Conservation (phyloP, 2,329 filamentous ascomycete genomes). For the Ceratocystiopsis brevicomis region DNA sequence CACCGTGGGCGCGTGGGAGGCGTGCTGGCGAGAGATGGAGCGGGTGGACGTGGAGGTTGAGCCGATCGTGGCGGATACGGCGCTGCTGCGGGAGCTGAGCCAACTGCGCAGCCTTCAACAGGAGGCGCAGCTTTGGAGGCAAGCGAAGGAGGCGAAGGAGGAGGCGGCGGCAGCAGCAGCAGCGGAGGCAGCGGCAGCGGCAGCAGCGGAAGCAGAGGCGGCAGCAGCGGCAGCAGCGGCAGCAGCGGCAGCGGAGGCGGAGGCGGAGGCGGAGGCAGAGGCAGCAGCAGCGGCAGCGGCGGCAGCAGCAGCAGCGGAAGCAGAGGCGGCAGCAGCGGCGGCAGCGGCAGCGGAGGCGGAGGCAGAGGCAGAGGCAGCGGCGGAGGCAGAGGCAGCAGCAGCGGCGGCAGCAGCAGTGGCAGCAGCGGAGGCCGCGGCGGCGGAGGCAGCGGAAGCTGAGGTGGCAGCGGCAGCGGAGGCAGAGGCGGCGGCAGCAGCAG, state of each 20-base stretch:
- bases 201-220: conserved; percentile 16
- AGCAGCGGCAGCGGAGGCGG: conserved; percentile 10
- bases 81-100: conserved; percentile 37
- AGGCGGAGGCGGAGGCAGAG: too few relatives aligned
- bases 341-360: conserved; percentile 15
- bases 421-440: not conserved
- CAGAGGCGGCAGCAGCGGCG: conserved; percentile 8
- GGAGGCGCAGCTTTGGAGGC: conserved; percentile 12
- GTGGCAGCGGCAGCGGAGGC: conserved; percentile 16
- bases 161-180: conserved; percentile 13
- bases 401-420: conserved; percentile 13
- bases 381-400: conserved; percentile 16
- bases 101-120: conserved; percentile 22
- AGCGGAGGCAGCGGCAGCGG: conserved; percentile 6
- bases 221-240: conserved; percentile 14
- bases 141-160: conserved; percentile 15
- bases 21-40: conserved; percentile 96
- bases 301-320: conserved; percentile 15
- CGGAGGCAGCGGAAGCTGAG: conserved; percentile 15
- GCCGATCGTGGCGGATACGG: conserved; percentile 41
- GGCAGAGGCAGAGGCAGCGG: conserved; percentile 3
- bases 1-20: conserved; percentile 77
- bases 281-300: not conserved
- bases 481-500: conserved; percentile 10
- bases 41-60: conserved; percentile 87